Base-by-base conservation (phyloP, 371 early-diverging fungal species). In the Scutellospora calospora region DNA sequence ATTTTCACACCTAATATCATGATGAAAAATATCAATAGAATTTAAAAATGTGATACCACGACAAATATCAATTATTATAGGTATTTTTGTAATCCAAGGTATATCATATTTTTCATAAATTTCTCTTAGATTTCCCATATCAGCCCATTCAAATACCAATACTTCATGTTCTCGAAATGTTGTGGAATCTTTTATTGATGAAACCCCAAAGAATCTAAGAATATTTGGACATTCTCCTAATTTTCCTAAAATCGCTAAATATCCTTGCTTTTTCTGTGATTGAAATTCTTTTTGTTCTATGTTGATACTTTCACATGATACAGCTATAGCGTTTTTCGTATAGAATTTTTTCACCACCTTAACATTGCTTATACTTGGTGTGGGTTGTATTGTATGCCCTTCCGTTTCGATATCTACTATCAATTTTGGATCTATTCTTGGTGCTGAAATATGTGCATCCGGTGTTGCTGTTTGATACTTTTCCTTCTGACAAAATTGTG, bases 11-110 rank as follows among this genome's bases (percentile, higher is more conserved):
- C 76, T 25, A 76, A 76, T 76, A 35, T 76, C 76, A 60, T 57
- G 57, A 25, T 57, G 60, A 33, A 76, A 35, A 18, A 76, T 62
- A 3, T 66, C 54, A 62, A 49, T 22, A n/a, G 57, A 22, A 59
- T 76, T 59, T 14, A 76, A 62, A 76, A 76, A 76, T 41, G 60
- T 45, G 14, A 76, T n/a, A 16, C 76, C 76, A 57, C 76, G 76
- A 55, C 76, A 76, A 41, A 76, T 59, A 18, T 76, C 57, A 0
- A 57, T 16, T 11, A 60, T 60, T 20, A 76, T 41, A 31, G 25
- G 16, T 29, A 76, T 27, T 49, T 65, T 62, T 22, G 31, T 49
- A 27, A 11, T 16, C 78, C 78, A 78, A 20, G 16, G 51, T 31
- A 78, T 65, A 38, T 27, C 66, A 52, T 78, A 78, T 3, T 49